Percentiles rank a stretch among this genome's conserved stretches.
Conservation (phyloP, 1,284 basidiomycete genomes). For the Caloboletus inedulis region DNA sequence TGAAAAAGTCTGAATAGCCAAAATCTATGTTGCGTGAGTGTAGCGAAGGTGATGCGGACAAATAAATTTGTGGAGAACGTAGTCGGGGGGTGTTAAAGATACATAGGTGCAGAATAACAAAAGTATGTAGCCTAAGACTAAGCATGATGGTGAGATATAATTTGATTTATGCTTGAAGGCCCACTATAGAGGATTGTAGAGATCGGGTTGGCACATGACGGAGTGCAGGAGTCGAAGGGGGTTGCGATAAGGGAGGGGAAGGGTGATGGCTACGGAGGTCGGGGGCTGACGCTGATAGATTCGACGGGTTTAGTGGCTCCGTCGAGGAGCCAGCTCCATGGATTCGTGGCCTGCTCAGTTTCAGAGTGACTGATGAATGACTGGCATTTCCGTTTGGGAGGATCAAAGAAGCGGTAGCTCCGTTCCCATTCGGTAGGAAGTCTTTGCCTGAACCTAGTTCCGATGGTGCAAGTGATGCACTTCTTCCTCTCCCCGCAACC, state of each 20-base stretch:
- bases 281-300: conserved; percentile 27
- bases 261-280: conserved; percentile 21
- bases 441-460: conserved; percentile 21
- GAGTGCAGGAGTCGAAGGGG: conserved; percentile 10
- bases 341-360: conserved; percentile 14
- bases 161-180: conserved; percentile 19
- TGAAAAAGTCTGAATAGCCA: background rate
- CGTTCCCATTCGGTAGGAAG: conserved; percentile 13
- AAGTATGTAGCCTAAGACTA: conserved; percentile 12
- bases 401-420: conserved; percentile 12
- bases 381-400: conserved; percentile 27
- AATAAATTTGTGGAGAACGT: conserved; percentile 4
- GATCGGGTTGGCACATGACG: conserved; percentile 7
- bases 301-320: conserved; percentile 6
- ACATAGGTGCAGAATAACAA: conserved; percentile 24
- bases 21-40: background rate
- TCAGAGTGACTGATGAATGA: conserved; percentile 22
- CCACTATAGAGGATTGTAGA: conserved; percentile 13
- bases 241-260: conserved; percentile 8
- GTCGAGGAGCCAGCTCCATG: conserved; percentile 7
- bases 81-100: conserved; percentile 19
- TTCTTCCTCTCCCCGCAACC: conserved; percentile 43
- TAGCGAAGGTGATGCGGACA: background rate
- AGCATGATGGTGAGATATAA: conserved; percentile 18
- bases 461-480: conserved; percentile 30